phyloP scores from a whole-genome alignment of 179 eudicot species.

The Gypsophila paniculata region DNA sequence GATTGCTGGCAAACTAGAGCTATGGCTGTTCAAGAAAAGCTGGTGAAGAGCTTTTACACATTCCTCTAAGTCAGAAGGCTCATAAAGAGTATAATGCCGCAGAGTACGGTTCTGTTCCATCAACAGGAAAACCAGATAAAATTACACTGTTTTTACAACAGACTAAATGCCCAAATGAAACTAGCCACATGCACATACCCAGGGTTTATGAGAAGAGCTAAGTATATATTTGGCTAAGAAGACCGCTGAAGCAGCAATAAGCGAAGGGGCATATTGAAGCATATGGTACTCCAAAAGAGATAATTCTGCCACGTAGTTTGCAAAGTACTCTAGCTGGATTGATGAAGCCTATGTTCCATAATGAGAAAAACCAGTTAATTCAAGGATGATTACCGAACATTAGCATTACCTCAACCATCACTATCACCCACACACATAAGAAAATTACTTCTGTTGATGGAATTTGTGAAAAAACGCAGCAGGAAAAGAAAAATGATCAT shows the following conservation, averaged over 20 bases:
- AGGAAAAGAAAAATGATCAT: too few species aligned
- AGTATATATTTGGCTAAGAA: constrained; percentile 61
- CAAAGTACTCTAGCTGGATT: constrained; percentile 59
- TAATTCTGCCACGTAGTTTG: constrained; percentile 65
- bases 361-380: not conserved
- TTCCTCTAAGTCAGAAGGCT: constrained; percentile 57
- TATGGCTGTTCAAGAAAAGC: constrained; percentile 49
- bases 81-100: constrained; percentile 69
- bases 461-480: too few species aligned
- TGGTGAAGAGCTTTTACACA: constrained; percentile 64
- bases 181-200: constrained; percentile 39
- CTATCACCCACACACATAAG: not conserved
- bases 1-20: constrained; percentile 68
- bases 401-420: not conserved
- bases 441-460: too few species aligned
- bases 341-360: constrained; percentile 35
- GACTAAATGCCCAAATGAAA: not conserved
- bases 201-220: constrained; percentile 48
- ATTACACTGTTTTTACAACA: not conserved
- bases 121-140: not conserved
- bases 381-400: too few species aligned
- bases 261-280: constrained; percentile 66
- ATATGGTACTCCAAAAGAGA: constrained; percentile 66
- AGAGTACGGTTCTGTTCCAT: constrained; percentile 57
- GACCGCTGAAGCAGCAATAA: constrained; percentile 64